These are phyloP conservation scores for Fusarium sp. DNA, from an alignment of 2,329 filamentous ascomycete species.

Conservation along the genomic window DNA sequence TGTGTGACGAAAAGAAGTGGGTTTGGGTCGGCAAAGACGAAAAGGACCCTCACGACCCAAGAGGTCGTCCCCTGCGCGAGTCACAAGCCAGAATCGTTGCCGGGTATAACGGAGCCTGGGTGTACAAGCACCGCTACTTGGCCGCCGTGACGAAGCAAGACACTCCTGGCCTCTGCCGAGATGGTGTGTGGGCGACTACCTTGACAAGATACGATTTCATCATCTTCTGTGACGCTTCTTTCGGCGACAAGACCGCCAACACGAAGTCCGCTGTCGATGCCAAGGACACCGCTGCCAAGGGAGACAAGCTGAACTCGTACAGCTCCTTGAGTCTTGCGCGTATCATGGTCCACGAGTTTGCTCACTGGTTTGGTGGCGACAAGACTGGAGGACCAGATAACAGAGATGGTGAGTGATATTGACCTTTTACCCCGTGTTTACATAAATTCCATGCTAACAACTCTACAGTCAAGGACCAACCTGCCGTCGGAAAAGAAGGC, in stretches of 20 bases:
- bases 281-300: background rate
- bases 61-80: background rate
- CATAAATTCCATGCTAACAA: background rate
- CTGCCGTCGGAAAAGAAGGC: constrained; percentile 5
- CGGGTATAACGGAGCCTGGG: constrained; percentile 4
- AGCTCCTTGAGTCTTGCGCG: background rate
- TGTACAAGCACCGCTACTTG: background rate
- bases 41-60: background rate
- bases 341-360: constrained; percentile 13
- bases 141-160: background rate
- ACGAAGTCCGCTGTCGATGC: constrained; percentile 2
- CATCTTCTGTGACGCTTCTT: background rate
- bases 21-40: constrained; percentile 8
- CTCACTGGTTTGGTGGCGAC: constrained; percentile 6
- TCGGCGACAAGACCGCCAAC: background rate
- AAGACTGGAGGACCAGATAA: background rate
- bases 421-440: too few relatives aligned
- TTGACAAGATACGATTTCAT: background rate
- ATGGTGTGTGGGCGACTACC: background rate
- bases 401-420: background rate
- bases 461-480: background rate
- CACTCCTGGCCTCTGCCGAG: background rate
- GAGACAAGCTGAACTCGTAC: background rate
- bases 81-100: background rate
- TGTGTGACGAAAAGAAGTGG: constrained; percentile 12